phyloP scores from a whole-genome alignment of 2,329 filamentous ascomycete species.

The Penicillium sp. region DNA sequence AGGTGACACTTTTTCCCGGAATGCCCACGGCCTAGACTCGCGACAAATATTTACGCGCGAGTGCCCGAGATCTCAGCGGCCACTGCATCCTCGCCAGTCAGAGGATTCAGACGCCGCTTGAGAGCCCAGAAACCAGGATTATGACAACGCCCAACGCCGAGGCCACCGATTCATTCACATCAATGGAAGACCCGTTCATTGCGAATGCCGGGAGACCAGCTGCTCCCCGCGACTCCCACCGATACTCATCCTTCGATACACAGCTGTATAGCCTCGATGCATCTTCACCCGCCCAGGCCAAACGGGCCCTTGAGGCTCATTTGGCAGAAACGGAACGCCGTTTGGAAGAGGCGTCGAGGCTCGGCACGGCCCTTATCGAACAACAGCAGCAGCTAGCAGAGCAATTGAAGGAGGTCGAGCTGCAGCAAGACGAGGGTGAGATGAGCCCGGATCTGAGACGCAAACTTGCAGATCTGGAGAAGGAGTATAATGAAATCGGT shows the following conservation, averaged over 20 bases:
- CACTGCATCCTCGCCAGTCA: conserved; percentile 21
- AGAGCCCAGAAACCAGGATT: conserved; percentile 11
- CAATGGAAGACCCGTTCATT: conserved; percentile 57
- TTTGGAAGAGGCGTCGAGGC: conserved; percentile 82
- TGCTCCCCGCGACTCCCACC: conserved; percentile 51
- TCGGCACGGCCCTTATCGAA: conserved; percentile 81
- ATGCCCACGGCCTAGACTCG: conserved; percentile 29
- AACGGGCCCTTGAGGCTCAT: conserved; percentile 83
- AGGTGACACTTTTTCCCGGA: conserved; percentile 15
- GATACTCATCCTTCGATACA: conserved; percentile 79
- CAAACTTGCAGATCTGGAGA: conserved; percentile 81
- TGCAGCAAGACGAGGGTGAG: conserved; percentile 69
- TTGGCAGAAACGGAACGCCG: conserved; percentile 87
- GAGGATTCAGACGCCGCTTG: conserved; percentile 22
- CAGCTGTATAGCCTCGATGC: conserved; percentile 74
- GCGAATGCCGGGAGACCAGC: conserved; percentile 44
- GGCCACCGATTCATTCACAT: conserved; percentile 19
- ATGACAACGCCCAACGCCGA: conserved; percentile 18
- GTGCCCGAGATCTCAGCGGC: conserved; percentile 20
- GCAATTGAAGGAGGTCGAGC: conserved; percentile 78
- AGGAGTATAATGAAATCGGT: conserved; percentile 91
- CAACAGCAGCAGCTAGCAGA: conserved; percentile 81
- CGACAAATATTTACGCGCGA: conserved; percentile 25
- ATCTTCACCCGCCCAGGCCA: conserved; percentile 82
- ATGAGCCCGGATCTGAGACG: conserved; percentile 77